Evolutionary conservation across 2,329 filamentous ascomycete genomes (phyloP).

Genomic region (Colletotrichum destructivum): DNA sequence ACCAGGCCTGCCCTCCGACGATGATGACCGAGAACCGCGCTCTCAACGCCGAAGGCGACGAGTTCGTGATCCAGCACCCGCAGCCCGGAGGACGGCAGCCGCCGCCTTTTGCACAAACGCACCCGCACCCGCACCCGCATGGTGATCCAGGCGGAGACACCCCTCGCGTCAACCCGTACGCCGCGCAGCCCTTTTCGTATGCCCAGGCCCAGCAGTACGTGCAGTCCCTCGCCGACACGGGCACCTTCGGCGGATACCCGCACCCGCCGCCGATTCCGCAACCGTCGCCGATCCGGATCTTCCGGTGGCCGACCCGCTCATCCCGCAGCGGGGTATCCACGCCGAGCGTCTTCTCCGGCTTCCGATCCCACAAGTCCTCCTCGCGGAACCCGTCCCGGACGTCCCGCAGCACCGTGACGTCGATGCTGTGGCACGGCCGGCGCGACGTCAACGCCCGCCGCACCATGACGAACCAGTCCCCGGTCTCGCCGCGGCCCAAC

Average conservation of each 20-base stretch:
- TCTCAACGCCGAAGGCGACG: neutral
- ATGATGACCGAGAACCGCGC: conserved; percentile 8
- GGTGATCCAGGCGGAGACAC: neutral
- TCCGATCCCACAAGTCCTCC: conserved; percentile 5
- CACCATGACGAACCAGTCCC: neutral
- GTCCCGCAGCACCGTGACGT: conserved; percentile 36
- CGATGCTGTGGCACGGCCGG: conserved; percentile 39
- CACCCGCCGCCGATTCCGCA: conserved; percentile 25
- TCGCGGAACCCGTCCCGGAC: conserved; percentile 17
- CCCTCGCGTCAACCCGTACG: conserved; percentile 9
- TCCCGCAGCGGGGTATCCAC: conserved; percentile 23
- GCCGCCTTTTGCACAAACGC: neutral
- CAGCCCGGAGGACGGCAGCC: neutral
- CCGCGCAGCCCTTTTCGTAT: conserved; percentile 30
- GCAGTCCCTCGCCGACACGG: conserved; percentile 27
- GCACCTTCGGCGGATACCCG: conserved; percentile 10
- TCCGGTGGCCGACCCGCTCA: conserved; percentile 40
- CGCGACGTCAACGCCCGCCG: conserved; percentile 30
- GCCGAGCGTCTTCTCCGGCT: conserved; percentile 2
- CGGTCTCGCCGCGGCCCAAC: neutral
- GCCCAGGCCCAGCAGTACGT: conserved; percentile 39
- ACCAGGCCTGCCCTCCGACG: neutral
- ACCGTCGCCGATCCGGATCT: conserved; percentile 38
- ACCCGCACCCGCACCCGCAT: neutral
- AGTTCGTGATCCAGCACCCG: conserved; percentile 12